These are phyloP conservation scores for Ceratobasidium sp. DNA, from an alignment of 1,284 basidiomycete species.

Conservation along the genomic window DNA sequence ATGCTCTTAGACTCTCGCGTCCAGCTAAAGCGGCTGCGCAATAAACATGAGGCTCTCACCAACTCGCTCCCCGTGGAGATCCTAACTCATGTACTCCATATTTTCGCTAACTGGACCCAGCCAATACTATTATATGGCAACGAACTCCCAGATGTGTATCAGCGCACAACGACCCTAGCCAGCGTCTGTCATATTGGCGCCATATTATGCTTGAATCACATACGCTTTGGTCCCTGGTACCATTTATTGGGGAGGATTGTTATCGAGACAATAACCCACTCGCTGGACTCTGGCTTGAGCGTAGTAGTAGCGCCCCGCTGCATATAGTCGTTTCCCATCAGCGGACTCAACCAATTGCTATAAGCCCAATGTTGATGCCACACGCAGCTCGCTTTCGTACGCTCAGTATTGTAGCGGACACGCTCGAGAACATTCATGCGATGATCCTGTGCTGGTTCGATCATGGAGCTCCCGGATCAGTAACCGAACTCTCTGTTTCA, in stretches of 20 bases:
- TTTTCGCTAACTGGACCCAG: background rate
- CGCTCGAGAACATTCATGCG: background rate
- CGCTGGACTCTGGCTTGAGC: conserved; percentile 2
- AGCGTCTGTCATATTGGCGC: conserved; percentile 5
- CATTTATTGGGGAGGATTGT: background rate
- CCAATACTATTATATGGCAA: background rate
- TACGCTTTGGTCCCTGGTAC: background rate
- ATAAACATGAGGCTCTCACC: background rate
- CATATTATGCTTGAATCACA: background rate
- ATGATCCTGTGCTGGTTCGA: background rate
- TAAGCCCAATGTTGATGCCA: background rate
- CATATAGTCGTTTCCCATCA: background rate
- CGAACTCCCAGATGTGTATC: background rate
- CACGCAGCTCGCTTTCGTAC: background rate
- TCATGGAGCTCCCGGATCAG: background rate
- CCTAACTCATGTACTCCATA: background rate
- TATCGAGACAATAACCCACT: background rate
- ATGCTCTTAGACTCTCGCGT: background rate
- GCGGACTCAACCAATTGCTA: background rate
- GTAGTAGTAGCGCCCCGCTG: background rate
- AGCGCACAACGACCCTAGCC: background rate
- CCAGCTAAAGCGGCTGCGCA: background rate
- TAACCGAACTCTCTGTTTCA: background rate
- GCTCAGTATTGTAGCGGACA: background rate
- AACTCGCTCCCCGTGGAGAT: background rate